These are phyloP conservation scores for Astragalus membranaceus DNA, from an alignment of 306 rosid species.

Conservation along the genomic window DNA sequence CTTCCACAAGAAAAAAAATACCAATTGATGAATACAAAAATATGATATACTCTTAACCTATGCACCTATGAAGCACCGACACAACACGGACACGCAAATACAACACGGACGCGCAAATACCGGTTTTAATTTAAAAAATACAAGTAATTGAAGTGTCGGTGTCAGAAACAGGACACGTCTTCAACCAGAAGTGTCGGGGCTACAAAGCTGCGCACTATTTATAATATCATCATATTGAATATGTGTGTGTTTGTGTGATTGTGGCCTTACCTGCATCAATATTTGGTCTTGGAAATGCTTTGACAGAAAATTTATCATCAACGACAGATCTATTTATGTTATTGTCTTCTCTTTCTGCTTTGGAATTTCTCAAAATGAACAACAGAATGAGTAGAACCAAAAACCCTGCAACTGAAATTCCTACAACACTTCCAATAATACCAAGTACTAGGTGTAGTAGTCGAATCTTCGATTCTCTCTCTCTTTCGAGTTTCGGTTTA, in stretches of 20 bases:
- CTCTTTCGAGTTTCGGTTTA: conserved; percentile 36
- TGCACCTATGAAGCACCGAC: no score
- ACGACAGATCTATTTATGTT: conserved; percentile 20
- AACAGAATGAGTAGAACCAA: conserved; percentile 37
- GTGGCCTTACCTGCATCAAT: conserved; percentile 46
- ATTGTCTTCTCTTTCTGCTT: conserved; percentile 19
- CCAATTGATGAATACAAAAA: conserved; percentile 18
- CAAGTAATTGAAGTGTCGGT: no score
- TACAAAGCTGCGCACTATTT: neutral
- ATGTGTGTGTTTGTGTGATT: neutral
- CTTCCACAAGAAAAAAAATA: neutral
- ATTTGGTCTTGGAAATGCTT: conserved; percentile 30
- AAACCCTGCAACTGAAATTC: conserved; percentile 33
- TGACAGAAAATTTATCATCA: conserved; percentile 30
- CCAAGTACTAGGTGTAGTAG: conserved; percentile 44
- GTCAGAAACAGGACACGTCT: no score
- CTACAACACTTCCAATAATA: conserved; percentile 48
- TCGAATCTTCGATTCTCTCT: conserved; percentile 24
- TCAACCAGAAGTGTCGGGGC: no score
- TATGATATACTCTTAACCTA: neutral
- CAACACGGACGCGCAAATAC: no score
- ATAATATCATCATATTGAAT: neutral
- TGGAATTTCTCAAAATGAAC: conserved; percentile 33
- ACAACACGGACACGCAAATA: no score
- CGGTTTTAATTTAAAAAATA: no score